Conservation (phyloP, 176 grass and related monocot genomes). For the Poa pratensis region DNA sequence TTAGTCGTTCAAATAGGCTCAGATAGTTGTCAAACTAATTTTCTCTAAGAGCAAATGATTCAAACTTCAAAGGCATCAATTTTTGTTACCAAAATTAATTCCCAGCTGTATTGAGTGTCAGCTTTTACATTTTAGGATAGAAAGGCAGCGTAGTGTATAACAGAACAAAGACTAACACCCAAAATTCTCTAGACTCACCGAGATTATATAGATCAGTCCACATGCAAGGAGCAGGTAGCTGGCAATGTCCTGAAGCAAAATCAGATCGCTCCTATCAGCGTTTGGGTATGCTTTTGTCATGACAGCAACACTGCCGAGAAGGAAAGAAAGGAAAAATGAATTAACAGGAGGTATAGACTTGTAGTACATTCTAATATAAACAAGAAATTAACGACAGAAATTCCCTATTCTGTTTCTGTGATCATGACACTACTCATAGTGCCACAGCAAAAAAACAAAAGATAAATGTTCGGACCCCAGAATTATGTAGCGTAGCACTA, state of each 20-base stretch:
- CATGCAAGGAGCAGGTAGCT: slow-evolving; percentile 94
- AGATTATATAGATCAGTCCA: slow-evolving; percentile 78
- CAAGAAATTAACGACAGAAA: no score
- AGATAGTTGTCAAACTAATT: neutral
- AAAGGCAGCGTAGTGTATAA: slow-evolving; percentile 17
- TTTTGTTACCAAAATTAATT: neutral
- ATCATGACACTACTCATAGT: slow-evolving; percentile 1
- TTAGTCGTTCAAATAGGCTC: neutral
- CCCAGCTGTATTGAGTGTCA: neutral
- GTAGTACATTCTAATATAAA: neutral
- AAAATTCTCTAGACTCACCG: slow-evolving; percentile 53
- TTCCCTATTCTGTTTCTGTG: neutral
- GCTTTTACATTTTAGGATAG: neutral
- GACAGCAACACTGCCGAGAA: slow-evolving; percentile 76
- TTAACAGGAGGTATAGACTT: slow-evolving; percentile 24
- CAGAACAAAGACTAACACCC: slow-evolving; percentile 20
- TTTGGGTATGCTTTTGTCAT: slow-evolving; percentile 91
- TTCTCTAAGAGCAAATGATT: neutral
- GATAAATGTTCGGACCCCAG: neutral
- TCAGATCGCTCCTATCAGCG: slow-evolving; percentile 56
- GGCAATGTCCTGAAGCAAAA: slow-evolving; percentile 89
- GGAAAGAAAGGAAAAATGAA: slow-evolving; percentile 31
- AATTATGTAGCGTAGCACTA: neutral
- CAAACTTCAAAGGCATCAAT: neutral
- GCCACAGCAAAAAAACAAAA: neutral